Conservation (phyloP, 139 green algal genomes). For the Tetradesmus obliquus region DNA sequence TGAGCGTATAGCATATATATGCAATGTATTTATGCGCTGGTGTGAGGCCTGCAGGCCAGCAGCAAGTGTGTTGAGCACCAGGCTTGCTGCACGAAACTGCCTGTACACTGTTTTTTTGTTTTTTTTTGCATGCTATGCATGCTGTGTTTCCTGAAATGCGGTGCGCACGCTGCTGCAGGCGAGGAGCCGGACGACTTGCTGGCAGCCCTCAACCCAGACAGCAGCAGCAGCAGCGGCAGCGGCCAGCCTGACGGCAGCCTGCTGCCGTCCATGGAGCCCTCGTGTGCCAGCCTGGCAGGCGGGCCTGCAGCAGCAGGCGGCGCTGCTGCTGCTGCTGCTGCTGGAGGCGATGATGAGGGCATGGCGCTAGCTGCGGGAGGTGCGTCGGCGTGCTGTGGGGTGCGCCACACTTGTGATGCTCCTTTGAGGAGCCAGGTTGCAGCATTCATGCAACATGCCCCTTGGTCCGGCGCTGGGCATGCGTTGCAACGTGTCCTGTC, state of each 20-base stretch:
- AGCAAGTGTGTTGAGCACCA: background rate
- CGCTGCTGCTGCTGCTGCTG: background rate
- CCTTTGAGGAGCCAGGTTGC: background rate
- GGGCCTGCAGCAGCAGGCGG: background rate
- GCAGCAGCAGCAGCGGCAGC: background rate
- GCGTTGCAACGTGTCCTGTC: no score
- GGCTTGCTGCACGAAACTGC: background rate
- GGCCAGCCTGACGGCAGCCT: background rate
- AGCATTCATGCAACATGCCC: background rate
- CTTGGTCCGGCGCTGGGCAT: no score
- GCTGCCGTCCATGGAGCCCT: constrained; percentile 29
- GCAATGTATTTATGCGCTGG: no score
- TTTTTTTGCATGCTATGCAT: background rate
- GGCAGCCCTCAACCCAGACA: constrained; percentile 8
- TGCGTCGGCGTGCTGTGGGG: background rate
- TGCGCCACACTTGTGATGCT: background rate
- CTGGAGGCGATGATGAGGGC: background rate
- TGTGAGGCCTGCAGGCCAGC: no score
- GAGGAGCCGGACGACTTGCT: constrained; percentile 39
- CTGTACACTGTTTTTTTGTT: background rate
- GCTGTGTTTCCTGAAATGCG: background rate
- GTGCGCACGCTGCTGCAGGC: background rate
- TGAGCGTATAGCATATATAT: background rate
- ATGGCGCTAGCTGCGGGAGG: background rate
- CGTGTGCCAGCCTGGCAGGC: background rate